Evolutionary conservation across 371 early-diverging fungal genomes (phyloP).

Genomic region (Mycotypha africana): DNA sequence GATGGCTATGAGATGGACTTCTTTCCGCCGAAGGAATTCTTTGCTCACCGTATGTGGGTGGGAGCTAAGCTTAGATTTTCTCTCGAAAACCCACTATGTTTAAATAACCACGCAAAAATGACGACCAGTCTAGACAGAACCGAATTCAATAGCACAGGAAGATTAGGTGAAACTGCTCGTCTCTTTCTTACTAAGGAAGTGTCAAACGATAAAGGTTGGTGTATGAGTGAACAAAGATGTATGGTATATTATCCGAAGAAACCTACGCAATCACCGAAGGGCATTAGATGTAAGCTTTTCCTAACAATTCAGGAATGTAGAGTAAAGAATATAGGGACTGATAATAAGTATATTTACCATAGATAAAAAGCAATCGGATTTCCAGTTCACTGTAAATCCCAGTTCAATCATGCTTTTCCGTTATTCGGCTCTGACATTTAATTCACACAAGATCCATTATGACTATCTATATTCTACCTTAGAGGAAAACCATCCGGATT

Average conservation of each 20-base stretch:
- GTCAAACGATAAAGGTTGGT: slow-evolving; percentile 56
- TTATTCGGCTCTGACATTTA: slow-evolving; percentile 83
- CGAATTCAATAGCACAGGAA: slow-evolving; percentile 44
- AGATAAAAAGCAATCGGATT: slow-evolving; percentile 48
- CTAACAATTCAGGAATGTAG: too few species aligned
- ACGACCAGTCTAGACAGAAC: slow-evolving; percentile 48
- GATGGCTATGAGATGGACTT: slow-evolving; percentile 79
- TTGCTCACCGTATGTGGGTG: slow-evolving; percentile 77
- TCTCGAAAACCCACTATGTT: slow-evolving; percentile 49
- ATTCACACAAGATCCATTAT: slow-evolving; percentile 82
- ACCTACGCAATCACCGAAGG: neutral
- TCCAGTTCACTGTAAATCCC: slow-evolving; percentile 47
- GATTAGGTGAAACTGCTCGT: slow-evolving; percentile 60
- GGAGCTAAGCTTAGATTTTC: slow-evolving; percentile 67
- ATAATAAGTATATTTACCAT: neutral
- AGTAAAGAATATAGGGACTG: neutral
- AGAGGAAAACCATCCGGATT: slow-evolving; percentile 69
- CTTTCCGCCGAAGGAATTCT: slow-evolving; percentile 73
- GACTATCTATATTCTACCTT: slow-evolving; percentile 65
- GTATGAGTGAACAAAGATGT: slow-evolving; percentile 65
- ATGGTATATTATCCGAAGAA: slow-evolving; percentile 61
- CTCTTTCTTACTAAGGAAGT: slow-evolving; percentile 64
- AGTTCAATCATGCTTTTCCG: slow-evolving; percentile 71
- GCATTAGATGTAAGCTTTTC: slow-evolving; percentile 12
- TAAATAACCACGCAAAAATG: slow-evolving; percentile 60